Evolutionary conservation across 805 yeast genomes (phyloP).

Genomic region (Metschnikowia arizonensis): DNA sequence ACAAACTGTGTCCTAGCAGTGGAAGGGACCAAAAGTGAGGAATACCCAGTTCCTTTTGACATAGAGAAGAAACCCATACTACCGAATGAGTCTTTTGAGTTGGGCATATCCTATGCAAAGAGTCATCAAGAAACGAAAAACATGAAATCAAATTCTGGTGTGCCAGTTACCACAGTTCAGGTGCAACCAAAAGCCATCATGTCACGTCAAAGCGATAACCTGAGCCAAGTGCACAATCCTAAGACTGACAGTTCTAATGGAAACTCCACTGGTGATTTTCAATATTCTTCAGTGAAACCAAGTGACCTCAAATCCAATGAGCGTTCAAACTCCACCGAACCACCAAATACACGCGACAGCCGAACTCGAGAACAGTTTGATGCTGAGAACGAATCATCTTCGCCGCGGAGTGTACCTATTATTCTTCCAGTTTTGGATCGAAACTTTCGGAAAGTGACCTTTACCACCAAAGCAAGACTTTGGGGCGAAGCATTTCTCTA

Average conservation of each 20-base stretch:
- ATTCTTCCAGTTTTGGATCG: slow-evolving; percentile 18
- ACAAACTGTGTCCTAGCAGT: slow-evolving; percentile 29
- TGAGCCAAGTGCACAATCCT: background rate
- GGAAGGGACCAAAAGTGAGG: slow-evolving; percentile 29
- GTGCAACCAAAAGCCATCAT: background rate
- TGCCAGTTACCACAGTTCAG: background rate
- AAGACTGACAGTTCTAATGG: background rate
- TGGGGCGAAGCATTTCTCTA: slow-evolving; percentile 18
- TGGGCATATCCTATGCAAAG: background rate
- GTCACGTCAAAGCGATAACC: background rate
- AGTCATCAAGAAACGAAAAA: background rate
- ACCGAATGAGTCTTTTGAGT: slow-evolving; percentile 36
- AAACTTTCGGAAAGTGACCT: slow-evolving; percentile 21
- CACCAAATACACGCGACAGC: background rate
- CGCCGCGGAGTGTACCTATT: background rate
- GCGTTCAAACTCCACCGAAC: background rate
- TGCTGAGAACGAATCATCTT: background rate
- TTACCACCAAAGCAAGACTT: slow-evolving; percentile 19
- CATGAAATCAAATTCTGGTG: background rate
- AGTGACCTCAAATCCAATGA: background rate
- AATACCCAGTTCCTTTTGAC: slow-evolving; percentile 31
- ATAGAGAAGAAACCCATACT: slow-evolving; percentile 30
- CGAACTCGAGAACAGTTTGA: background rate
- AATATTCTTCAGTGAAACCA: background rate
- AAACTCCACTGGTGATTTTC: background rate